phyloP scores from a whole-genome alignment of 768 basidiomycete genomes.

The Boletus patriciae region DNA sequence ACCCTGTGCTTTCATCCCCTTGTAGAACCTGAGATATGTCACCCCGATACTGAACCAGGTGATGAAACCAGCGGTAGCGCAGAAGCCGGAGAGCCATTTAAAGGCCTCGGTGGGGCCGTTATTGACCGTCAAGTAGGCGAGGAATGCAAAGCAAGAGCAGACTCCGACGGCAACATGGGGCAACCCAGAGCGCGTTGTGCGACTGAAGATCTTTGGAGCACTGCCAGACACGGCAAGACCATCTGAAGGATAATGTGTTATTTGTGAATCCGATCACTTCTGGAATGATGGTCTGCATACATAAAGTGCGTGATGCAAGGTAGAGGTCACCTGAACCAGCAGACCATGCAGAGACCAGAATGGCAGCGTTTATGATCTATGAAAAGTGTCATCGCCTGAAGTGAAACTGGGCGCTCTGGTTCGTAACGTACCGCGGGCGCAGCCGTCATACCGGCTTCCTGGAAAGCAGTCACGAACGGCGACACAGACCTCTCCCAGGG shows the following conservation, averaged over 20 bases:
- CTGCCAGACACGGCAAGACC: conserved; percentile 52
- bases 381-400: too few relatives aligned
- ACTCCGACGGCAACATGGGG: conserved; percentile 42
- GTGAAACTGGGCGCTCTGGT: too few relatives aligned
- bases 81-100: conserved; percentile 39
- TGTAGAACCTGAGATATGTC: conserved; percentile 47
- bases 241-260: conserved; percentile 38
- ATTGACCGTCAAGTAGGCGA: conserved; percentile 42
- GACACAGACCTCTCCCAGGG: too few relatives aligned
- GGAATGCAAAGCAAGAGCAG: conserved; percentile 32
- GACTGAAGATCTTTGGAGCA: conserved; percentile 52
- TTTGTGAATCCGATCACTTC: background rate
- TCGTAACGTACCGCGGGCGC: too few relatives aligned
- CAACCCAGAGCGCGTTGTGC: conserved; percentile 39
- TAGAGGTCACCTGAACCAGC: background rate
- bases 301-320: too few relatives aligned
- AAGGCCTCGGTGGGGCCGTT: conserved; percentile 40
- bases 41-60: conserved; percentile 46
- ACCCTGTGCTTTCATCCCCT: conserved; percentile 50
- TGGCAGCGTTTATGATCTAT: too few relatives aligned
- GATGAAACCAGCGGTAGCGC: conserved; percentile 41
- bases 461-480: too few relatives aligned
- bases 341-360: background rate
- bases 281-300: background rate
- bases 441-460: too few relatives aligned